These are phyloP conservation scores for Fusarium sp. DNA, from an alignment of 2,329 filamentous ascomycete species.

Conservation along the genomic window DNA sequence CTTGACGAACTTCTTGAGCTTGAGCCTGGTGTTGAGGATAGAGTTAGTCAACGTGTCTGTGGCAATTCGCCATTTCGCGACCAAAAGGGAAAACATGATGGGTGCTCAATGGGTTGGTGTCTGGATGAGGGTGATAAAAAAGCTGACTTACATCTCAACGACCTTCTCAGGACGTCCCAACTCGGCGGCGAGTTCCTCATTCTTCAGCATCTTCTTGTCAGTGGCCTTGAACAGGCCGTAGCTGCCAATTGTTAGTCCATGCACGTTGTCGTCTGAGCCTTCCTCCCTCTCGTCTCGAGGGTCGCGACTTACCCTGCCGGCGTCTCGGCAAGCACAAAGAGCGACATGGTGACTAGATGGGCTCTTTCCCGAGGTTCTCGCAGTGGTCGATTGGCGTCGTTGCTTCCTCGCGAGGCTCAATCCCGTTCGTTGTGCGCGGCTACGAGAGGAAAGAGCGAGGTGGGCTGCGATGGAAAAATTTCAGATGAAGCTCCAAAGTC, in stretches of 20 bases:
- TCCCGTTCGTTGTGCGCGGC: conserved; percentile 55
- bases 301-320: conserved; percentile 77
- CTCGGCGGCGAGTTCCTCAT: conserved; percentile 83
- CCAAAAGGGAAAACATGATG: conserved; percentile 27
- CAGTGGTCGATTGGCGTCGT: conserved; percentile 52
- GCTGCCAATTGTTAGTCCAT: conserved; percentile 66
- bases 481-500: conserved; percentile 56
- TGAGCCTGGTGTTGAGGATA: conserved; percentile 72
- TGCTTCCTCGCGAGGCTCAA: conserved; percentile 56
- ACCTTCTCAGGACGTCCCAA: conserved; percentile 86
- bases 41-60: conserved; percentile 22
- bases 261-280: conserved; percentile 15
- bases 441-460: conserved; percentile 53
- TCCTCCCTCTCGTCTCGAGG: conserved; percentile 27
- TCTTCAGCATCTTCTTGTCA: conserved; percentile 97
- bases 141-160: conserved; percentile 80
- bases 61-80: conserved; percentile 12
- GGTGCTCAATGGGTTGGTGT: conserved; percentile 7
- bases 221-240: conserved; percentile 99
- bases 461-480: conserved; percentile 60
- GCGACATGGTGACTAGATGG: conserved; percentile 75
- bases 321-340: conserved; percentile 95
- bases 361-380: conserved; percentile 52
- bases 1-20: conserved; percentile 97
- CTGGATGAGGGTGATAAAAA: conserved; percentile 19